Evolutionary conservation across 305 asterid species (phyloP).

Genomic region (Rubia occidens): DNA sequence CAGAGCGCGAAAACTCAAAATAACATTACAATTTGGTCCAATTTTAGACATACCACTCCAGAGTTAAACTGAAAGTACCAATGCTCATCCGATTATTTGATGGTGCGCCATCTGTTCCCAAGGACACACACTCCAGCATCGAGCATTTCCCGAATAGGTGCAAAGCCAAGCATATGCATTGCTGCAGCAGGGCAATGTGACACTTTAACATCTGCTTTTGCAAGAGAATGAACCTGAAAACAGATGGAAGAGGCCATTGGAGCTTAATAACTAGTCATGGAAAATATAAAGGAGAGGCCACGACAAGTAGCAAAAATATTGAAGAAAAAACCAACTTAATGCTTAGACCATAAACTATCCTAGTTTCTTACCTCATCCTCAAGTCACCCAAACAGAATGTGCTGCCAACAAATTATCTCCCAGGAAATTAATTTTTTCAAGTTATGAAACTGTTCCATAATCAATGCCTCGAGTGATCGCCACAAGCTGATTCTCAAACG

Average conservation of each 20-base stretch:
- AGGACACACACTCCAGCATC: constrained; percentile 63
- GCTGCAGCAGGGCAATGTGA: constrained; percentile 90
- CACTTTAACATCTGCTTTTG: constrained; percentile 60
- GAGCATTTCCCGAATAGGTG: constrained; percentile 67
- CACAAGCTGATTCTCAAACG: constrained; percentile 59
- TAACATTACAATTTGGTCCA: not conserved
- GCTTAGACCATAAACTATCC: not conserved
- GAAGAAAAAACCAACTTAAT: not conserved
- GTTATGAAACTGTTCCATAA: constrained; percentile 65
- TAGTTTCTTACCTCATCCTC: constrained; percentile 40
- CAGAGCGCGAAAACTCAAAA: not conserved
- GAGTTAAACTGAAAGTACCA: constrained; percentile 29
- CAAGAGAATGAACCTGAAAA: constrained; percentile 42
- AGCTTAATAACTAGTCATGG: too few relatives aligned
- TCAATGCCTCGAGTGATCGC: constrained; percentile 46
- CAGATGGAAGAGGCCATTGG: not conserved
- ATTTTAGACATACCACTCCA: not conserved
- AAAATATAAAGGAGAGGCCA: too few relatives aligned
- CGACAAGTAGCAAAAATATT: too few relatives aligned
- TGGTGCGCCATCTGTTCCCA: constrained; percentile 84
- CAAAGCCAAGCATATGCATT: constrained; percentile 74
- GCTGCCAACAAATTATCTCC: constrained; percentile 58
- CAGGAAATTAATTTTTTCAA: constrained; percentile 51
- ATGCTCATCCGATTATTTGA: constrained; percentile 80
- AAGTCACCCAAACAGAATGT: constrained; percentile 74